A percentile compares a stretch with the other conserved stretches of the same genome.
Conservation (phyloP, 75 land plant species). For the Azolla pinnata region DNA sequence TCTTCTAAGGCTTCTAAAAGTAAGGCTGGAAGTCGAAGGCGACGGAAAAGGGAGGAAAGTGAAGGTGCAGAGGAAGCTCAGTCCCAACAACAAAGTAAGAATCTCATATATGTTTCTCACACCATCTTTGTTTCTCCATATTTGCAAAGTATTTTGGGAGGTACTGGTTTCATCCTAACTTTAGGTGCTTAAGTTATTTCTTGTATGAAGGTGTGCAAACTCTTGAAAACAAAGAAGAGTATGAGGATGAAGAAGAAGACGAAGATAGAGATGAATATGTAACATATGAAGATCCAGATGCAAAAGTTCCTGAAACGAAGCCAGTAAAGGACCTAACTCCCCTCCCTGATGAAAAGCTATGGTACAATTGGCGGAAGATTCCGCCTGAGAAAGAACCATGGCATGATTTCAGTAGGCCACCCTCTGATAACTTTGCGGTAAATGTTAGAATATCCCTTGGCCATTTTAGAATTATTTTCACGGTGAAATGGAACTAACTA, state of each 20-base stretch:
- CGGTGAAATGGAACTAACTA: too few relatives aligned
- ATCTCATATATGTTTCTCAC: too few relatives aligned
- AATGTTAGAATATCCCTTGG: background rate
- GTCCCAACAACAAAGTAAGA: slow-evolving; percentile 15
- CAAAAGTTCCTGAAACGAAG: slow-evolving; percentile 18
- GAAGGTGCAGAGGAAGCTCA: slow-evolving; percentile 18
- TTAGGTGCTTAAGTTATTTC: too few relatives aligned
- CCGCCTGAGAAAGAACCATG: slow-evolving; percentile 53
- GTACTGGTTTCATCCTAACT: too few relatives aligned
- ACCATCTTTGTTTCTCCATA: too few relatives aligned
- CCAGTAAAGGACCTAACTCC: slow-evolving; percentile 24
- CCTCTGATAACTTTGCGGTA: slow-evolving; percentile 69
- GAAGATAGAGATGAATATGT: slow-evolving; percentile 37
- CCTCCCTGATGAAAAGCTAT: slow-evolving; percentile 61
- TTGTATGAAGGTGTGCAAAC: slow-evolving; percentile 4
- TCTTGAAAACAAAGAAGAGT: slow-evolving; percentile 22
- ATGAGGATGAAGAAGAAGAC: slow-evolving; percentile 40
- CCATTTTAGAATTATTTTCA: background rate
- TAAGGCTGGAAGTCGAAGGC: slow-evolving; percentile 61
- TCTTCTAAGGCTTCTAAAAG: slow-evolving; percentile 40
- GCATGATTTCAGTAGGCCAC: slow-evolving; percentile 77
- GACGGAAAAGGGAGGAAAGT: slow-evolving; percentile 34
- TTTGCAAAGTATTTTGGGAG: too few relatives aligned
- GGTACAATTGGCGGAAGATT: slow-evolving; percentile 91
- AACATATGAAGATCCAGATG: slow-evolving; percentile 34